phyloP scores from a whole-genome alignment of 1,139 yeast species.

The Geotrichum carabidarum region DNA sequence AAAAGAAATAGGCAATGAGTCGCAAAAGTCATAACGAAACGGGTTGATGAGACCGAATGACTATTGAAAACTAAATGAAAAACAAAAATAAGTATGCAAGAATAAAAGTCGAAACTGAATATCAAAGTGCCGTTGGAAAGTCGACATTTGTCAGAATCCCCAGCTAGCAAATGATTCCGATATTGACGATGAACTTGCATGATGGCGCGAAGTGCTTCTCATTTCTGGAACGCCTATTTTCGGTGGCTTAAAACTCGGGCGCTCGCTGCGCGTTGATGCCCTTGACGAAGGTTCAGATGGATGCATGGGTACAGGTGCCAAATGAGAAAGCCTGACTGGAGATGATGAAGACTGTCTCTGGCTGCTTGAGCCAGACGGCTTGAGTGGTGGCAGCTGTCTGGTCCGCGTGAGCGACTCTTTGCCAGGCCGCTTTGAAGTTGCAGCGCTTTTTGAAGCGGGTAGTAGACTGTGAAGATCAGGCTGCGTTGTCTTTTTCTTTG shows the following conservation, averaged over 20 bases:
- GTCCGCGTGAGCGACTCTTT: neutral
- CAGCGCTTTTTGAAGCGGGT: slow-evolving; percentile 1
- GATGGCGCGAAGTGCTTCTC: neutral
- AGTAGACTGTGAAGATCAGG: neutral
- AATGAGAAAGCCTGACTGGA: too few species aligned
- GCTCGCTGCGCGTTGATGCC: too few species aligned
- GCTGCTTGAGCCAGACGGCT: neutral
- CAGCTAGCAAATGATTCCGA: neutral
- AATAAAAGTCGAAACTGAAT: neutral
- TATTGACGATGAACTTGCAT: neutral
- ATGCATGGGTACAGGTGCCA: too few species aligned
- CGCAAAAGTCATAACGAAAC: too few species aligned
- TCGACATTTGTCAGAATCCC: neutral
- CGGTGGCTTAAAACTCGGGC: too few species aligned
- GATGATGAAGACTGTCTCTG: neutral
- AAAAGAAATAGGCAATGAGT: too few species aligned
- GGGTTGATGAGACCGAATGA: too few species aligned
- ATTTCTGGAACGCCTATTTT: neutral
- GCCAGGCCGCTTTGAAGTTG: neutral
- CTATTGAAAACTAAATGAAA: too few species aligned
- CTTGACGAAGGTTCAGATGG: too few species aligned
- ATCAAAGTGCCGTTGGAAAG: neutral
- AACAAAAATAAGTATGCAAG: too few species aligned
- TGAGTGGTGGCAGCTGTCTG: neutral
- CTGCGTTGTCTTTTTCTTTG: neutral